Base-by-base conservation (phyloP, 352 stramenopile genomes). In the Globisporangium spiculum region DNA sequence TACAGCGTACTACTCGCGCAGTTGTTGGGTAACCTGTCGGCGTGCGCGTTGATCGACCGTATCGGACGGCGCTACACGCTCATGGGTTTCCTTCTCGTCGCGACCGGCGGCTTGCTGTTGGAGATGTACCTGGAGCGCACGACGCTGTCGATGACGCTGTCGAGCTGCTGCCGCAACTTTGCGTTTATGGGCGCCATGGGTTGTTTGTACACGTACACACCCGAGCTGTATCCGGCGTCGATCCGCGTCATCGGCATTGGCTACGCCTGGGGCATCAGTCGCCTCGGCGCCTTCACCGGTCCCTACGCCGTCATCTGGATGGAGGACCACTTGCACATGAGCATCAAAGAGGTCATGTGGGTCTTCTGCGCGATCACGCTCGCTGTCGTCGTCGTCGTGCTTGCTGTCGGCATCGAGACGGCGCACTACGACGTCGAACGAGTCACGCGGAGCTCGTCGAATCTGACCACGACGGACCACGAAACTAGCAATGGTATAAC, bases 211-310 rank as follows among this genome's bases (percentile, higher is more conserved):
- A 50, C 68, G 6, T 81, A 76, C 55, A 83, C 77, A 1, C 71
- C 70, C 20, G 77, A 84, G 63, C 74, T 78, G 55, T 85, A 81
- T 36, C 71, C 74, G n/a, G 67, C 79, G 9, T 65, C 78, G 24
- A 75, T 79, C 30, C 72, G 78, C 55, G 69, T 76, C 6, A 30
- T 83, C 10, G 78, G 75, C 14, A 71, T 81, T 30, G 77, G 69
- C n/a, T 77, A 70, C 38, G 59, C 78, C 36, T 67, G 64, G 27
- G 75, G 41, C 2, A 64, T 73, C 30, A 72, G 54, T 20, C 60
- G 66, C 55, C 12, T 79, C 66, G 66, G 72, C 67, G 4, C 65
- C 76, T 54, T 66, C 76, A 10, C 65, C 72, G 80, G 50, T 24
- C 68, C 44, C 72, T 74, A 30, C 58, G 63, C 16, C 75, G 75